Evolutionary conservation across 805 yeast genomes (phyloP).

Genomic region (Saccharomycopsis sp.): DNA sequence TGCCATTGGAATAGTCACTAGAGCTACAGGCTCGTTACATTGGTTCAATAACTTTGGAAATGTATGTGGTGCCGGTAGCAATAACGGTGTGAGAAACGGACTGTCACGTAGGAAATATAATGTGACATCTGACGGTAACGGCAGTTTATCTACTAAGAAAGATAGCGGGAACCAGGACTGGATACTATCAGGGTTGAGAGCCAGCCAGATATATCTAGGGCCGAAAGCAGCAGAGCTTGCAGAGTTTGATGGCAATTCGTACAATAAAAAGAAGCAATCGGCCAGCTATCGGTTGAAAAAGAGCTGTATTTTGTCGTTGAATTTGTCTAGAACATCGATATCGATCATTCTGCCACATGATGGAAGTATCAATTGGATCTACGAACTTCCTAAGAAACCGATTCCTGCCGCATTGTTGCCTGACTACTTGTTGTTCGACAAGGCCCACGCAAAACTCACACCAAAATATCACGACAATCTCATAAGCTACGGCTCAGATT

Average conservation of each 20-base stretch:
- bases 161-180: conserved; percentile 29
- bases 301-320: conserved; percentile 5
- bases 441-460: neutral
- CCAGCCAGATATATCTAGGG: conserved; percentile 25
- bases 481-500: conserved; percentile 4
- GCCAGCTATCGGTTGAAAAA: neutral
- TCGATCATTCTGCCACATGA: conserved; percentile 25
- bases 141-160: neutral
- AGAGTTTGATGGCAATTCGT: neutral
- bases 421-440: conserved; percentile 14
- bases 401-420: conserved; percentile 26
- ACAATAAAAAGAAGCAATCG: neutral
- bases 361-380: conserved; percentile 30
- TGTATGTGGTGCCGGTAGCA: neutral
- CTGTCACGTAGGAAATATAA: no score
- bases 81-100: conserved; percentile 14
- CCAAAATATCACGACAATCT: neutral
- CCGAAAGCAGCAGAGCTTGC: conserved; percentile 27
- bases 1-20: conserved; percentile 46
- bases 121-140: no score
- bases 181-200: conserved; percentile 37
- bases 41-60: conserved; percentile 36
- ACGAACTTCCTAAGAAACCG: conserved; percentile 34
- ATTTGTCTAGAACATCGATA: conserved; percentile 5
- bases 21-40: conserved; percentile 53